These are phyloP conservation scores for Coprinellus micaceus DNA, from an alignment of 768 basidiomycete genomes.

Conservation along the genomic window DNA sequence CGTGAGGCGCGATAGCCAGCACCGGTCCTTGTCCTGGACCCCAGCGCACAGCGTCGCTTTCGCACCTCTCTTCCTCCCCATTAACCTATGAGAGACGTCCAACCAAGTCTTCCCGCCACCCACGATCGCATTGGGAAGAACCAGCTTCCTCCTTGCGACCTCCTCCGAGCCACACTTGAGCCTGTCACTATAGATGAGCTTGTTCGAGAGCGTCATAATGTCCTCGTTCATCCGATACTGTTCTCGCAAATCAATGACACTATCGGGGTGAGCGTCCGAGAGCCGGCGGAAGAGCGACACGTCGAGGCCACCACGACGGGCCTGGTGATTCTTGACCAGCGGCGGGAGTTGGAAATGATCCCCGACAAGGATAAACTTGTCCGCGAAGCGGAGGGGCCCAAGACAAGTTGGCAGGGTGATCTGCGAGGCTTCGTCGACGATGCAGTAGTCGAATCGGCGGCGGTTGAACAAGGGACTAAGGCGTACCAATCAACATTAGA, in stretches of 20 bases:
- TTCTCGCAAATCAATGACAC: conserved; percentile 79
- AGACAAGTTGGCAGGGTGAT: conserved; percentile 94
- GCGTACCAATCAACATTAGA: neutral
- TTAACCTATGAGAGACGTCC: neutral
- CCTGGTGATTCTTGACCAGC: conserved; percentile 79
- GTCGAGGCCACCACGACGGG: conserved; percentile 84
- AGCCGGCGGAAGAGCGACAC: conserved; percentile 85
- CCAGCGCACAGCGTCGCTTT: neutral
- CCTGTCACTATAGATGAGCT: conserved; percentile 15
- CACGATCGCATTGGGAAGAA: conserved; percentile 38
- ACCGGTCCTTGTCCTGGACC: neutral
- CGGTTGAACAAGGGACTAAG: conserved; percentile 78
- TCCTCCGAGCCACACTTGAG: conserved; percentile 67
- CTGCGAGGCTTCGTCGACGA: conserved; percentile 97
- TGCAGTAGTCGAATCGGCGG: conserved; percentile 91
- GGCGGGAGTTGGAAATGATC: conserved; percentile 98
- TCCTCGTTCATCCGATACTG: conserved; percentile 90
- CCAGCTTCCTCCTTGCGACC: conserved; percentile 59
- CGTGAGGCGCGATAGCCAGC: conserved; percentile 3
- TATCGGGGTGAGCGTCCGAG: conserved; percentile 80
- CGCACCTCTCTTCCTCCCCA: neutral
- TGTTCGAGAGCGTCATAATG: conserved; percentile 17
- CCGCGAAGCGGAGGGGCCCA: conserved; percentile 86
- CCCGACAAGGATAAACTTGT: conserved; percentile 91
- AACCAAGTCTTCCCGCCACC: neutral